Evolutionary conservation across 768 basidiomycete species (phyloP), one percentile per base, ranked within the genome.

Genomic region (Termitomyces sp.): DNA sequence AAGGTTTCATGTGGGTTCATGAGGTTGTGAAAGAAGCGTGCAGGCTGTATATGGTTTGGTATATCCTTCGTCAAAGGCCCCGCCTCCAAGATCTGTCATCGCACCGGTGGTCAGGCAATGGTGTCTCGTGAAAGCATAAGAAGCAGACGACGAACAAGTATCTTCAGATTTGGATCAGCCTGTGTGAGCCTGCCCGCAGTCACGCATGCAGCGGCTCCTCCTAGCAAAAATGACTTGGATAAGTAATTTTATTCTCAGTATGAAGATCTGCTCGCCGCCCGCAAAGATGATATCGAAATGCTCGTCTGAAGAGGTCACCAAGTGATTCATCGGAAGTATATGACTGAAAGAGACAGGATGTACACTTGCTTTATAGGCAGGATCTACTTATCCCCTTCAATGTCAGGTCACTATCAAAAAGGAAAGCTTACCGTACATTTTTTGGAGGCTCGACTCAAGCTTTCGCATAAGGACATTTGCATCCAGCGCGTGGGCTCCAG

Each of bases 171-270:
- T 0, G 84, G 79, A 42, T 85, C 79, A 0, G 83, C 80, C 0
- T 74, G 74, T 0, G 79, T 73, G 3, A 89, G 75, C 34, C 85
- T 78, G 0, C 79, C 76, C 10, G 83, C 86, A 18, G 76, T 67
- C 9, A 88, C 71, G 61, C 85, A 85, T 5, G 78, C 83, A n/a
- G 77, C 59, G 4, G 83, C 74, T 32, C 86, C 86, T 37, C 80
- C 79, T 80, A 53, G 4, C 46, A 9, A 18, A 2, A 41, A 26
- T 5, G 3, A 39, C 36, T 27, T 52, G 39, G 29, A 51, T 57
- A 46, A 52, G 42, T 5, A 4, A 10, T 31, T 50, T 24, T 26
- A 24, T 32, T 24, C 26, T 26, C 42, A 20, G 3, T n/a, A 18
- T 24, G 47, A 13, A 7, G 4, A 32, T 22, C 4, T 24, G 61